Base-by-base conservation (phyloP, 345 rosid genomes). In the Gossypium thurberi region DNA sequence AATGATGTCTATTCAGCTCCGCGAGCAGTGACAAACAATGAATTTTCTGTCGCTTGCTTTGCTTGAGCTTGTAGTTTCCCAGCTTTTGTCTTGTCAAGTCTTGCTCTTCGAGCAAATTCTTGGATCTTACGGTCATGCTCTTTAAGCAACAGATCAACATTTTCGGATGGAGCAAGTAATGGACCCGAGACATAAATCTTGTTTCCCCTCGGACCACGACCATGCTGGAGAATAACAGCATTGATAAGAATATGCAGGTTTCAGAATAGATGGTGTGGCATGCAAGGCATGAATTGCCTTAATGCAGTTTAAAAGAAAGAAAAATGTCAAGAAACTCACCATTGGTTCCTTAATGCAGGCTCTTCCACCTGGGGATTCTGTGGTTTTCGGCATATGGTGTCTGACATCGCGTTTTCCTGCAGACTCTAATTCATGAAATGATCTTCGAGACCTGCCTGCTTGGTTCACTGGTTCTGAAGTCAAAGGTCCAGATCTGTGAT, bases 181-280 rank as follows among this genome's bases (percentile, higher is more conserved):
- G 98, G 96, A 78, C 99, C 98, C 1, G 98, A 95, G 69, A 89
- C 80, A 69, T 87, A 95, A 33, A 95, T 90, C 87, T 87, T 95
- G 87, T 85, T 84, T 67, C 88, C 90, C 76, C 80, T 86, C 0
- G 84, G 48, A 9, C 86, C 87, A 2, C 71, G 82, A 71, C 78
- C 82, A 52, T 79, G 82, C 98, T 89, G 86, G n/a, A 78, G 74
- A 66, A 65, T 13, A 13, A 65, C 6, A 13, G 75, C 0, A 73
- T 74, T 70, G 51, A 65, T 17, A 68, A 65, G n/a, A 58, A 67
- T 55, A 55, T 66, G n/a, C 65, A 56, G 52, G 55, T 69, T 3
- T 52, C 56, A 66, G 69, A 56, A 23, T 14, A 26, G 12, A 12
- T 71, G 25, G 20, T 58, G 63, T 23, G 25, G 2, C 37, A 25